Percentiles rank a stretch among this genome's conserved stretches.
These are phyloP conservation scores for Eutypa lata DNA, from an alignment of 2,329 filamentous ascomycete species.

Conservation along the genomic window DNA sequence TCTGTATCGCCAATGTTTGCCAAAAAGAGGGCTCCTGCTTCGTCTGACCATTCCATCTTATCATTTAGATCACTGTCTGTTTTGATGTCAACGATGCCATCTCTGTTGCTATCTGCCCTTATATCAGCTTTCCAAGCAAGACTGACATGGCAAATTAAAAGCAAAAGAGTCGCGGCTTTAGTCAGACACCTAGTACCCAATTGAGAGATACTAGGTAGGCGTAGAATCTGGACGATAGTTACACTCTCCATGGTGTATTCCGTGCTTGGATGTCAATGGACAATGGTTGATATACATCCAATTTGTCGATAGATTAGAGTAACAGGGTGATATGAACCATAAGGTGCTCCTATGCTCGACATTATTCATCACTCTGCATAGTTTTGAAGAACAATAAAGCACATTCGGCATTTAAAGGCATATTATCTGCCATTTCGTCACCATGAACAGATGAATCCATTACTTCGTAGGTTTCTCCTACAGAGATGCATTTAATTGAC, in stretches of 20 bases:
- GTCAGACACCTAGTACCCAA: background rate
- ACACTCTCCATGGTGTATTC: background rate
- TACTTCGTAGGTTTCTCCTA: too few relatives aligned
- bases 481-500: too few relatives aligned
- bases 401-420: too few relatives aligned
- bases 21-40: background rate
- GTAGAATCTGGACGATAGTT: background rate
- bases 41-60: background rate
- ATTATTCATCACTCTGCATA: too few relatives aligned
- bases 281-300: background rate
- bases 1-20: background rate
- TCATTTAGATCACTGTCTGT: background rate
- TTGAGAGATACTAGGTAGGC: background rate
- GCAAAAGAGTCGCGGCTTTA: background rate
- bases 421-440: too few relatives aligned
- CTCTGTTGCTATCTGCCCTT: background rate
- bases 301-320: background rate
- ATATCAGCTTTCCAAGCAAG: background rate
- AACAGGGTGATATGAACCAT: too few relatives aligned
- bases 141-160: background rate
- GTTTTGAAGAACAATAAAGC: too few relatives aligned
- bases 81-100: constrained; percentile 2
- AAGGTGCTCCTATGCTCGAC: too few relatives aligned
- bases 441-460: too few relatives aligned
- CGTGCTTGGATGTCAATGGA: background rate